A percentile compares a stretch with the other conserved stretches of the same genome.
Conservation (phyloP, 148 eudicot genomes). For the Rhododendron simsii region DNA sequence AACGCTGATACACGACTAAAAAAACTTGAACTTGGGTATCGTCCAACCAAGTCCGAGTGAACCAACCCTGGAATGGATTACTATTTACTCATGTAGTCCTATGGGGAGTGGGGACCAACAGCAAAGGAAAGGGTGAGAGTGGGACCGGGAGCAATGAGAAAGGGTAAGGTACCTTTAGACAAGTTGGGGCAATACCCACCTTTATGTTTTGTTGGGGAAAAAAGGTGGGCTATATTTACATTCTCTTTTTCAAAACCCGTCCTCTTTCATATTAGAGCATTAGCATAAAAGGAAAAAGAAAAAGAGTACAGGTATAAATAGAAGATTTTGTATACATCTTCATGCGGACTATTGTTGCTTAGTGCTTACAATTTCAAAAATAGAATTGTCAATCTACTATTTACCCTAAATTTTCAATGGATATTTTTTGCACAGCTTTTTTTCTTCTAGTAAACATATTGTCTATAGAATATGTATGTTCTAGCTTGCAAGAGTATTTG, state of each 20-base stretch:
- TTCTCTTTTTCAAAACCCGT: not conserved
- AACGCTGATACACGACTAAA: not conserved
- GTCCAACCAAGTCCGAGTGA: not conserved
- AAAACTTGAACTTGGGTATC: not conserved
- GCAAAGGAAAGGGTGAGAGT: not conserved
- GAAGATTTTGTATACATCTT: not conserved
- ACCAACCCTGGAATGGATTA: not conserved
- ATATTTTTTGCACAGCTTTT: not conserved
- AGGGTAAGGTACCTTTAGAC: not conserved
- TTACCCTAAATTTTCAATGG: not conserved
- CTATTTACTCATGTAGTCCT: not conserved
- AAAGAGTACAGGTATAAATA: too few relatives aligned
- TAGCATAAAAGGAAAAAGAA: not conserved
- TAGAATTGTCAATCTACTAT: too few relatives aligned
- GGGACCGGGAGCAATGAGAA: conserved; percentile 3
- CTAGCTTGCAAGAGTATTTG: too few relatives aligned
- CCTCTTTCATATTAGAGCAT: not conserved
- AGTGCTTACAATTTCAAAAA: not conserved
- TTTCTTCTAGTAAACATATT: too few relatives aligned
- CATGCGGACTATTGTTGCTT: not conserved
- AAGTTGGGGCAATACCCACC: not conserved
- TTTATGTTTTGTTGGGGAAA: not conserved
- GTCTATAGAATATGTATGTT: too few relatives aligned
- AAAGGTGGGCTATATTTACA: not conserved
- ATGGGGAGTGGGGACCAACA: not conserved